A percentile compares a stretch with the other conserved stretches of the same genome.
These are phyloP conservation scores for Fraxinus platypoda DNA, from an alignment of 305 asterid species.

Conservation along the genomic window DNA sequence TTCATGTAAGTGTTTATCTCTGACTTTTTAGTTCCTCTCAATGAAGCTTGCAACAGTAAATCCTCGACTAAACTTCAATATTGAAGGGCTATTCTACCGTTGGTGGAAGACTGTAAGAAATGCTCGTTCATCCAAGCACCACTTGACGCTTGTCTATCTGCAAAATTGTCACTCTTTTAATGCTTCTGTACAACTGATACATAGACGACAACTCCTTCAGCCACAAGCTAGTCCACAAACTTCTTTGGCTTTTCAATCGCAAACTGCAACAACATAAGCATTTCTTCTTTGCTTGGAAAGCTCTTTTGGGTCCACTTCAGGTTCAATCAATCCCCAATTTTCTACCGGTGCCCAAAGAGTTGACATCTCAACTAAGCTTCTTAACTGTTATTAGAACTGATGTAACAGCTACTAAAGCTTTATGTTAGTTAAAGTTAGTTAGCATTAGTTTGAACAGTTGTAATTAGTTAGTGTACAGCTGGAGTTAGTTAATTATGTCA, in stretches of 20 bases:
- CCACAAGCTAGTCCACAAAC: slow-evolving; percentile 54
- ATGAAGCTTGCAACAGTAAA: slow-evolving; percentile 96
- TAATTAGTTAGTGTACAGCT: too few species aligned
- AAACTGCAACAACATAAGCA: slow-evolving; percentile 44
- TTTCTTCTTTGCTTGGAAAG: slow-evolving; percentile 41
- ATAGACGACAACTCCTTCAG: slow-evolving; percentile 54
- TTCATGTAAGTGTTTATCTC: slow-evolving; percentile 10
- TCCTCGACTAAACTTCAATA: slow-evolving; percentile 64
- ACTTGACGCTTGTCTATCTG: neutral
- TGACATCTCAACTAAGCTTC: slow-evolving; percentile 50
- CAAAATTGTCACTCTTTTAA: neutral
- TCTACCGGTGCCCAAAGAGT: slow-evolving; percentile 41
- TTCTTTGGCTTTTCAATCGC: slow-evolving; percentile 48
- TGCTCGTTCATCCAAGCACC: neutral
- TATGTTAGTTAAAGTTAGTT: too few species aligned
- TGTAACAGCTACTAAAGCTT: too few species aligned
- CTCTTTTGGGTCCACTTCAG: slow-evolving; percentile 46
- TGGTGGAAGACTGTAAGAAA: slow-evolving; percentile 80
- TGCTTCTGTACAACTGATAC: neutral
- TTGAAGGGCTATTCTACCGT: slow-evolving; percentile 70
- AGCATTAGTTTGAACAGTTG: too few species aligned
- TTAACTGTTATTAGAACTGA: too few species aligned
- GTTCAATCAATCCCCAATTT: slow-evolving; percentile 47
- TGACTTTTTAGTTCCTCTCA: slow-evolving; percentile 70
- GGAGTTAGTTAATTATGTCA: too few species aligned